Base-by-base conservation (phyloP, 2,329 filamentous ascomycete genomes). In the Verticillium tricorpus region DNA sequence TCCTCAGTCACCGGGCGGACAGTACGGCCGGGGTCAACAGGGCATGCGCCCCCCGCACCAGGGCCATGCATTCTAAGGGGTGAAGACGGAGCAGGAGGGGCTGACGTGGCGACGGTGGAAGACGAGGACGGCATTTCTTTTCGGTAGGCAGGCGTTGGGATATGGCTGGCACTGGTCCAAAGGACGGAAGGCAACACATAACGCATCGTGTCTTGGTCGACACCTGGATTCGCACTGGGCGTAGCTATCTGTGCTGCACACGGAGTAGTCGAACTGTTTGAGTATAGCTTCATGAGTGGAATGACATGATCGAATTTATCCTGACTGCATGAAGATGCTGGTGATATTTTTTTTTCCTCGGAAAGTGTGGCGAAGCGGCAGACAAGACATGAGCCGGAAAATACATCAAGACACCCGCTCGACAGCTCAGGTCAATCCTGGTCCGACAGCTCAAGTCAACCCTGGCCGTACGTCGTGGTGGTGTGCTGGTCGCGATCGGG, bases 21-120 rank as follows among this genome's bases (percentile, higher is more conserved):
- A n/a, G 19, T 60, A 60, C 22, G 52, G 52, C 3, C 63, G 63
- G 5, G 52, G 57, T 57, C 64, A 61, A 40, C 64, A 63, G 54
- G 55, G 60, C 14, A 62, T 62, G 8, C 62, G 62, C 6, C 60
- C 63, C 12, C 72, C 71, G 19, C 73, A 76, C 56, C 75, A 78
- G 57, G 73, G 75, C 12, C 74, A 76, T 58, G 73, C 62, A 8
- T 67, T 67, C 58, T 66, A 59, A 50, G 45, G 19, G 14, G 6
- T 40, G 17, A 40, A 15, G 1, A 40, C 12, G 45, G 22, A n/a
- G 9, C 7, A 22, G 19, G 45, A 50, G 19, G 39, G 17, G 17
- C 3, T 9, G 14, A 35, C 9, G 34, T 2, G n/a, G 12, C 5
- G 19, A 50, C 22, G n/a, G 14, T 35, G 9, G 14, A 35, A 35